These are phyloP conservation scores for Coix lacrymajobi DNA, from an alignment of 176 grass and related monocot species.

Conservation along the genomic window DNA sequence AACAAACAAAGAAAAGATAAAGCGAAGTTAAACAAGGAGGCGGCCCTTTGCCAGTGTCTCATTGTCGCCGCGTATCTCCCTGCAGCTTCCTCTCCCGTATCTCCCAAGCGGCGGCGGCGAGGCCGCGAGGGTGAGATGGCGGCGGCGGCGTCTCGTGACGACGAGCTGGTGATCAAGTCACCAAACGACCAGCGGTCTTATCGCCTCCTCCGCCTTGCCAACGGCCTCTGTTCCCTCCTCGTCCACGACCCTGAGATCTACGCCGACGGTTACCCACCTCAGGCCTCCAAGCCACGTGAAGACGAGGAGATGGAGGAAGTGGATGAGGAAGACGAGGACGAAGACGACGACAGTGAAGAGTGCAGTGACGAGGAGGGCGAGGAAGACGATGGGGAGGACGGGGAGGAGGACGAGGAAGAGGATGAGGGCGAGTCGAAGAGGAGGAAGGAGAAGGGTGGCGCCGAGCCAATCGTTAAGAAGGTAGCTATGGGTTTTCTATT, in stretches of 20 bases:
- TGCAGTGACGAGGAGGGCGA: constrained; percentile 34
- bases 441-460: constrained; percentile 45
- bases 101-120: constrained; percentile 17
- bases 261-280: constrained; percentile 37
- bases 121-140: constrained; percentile 32
- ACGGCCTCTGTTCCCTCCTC: constrained; percentile 69
- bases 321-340: constrained; percentile 9
- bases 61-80: neutral
- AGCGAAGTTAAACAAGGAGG: neutral
- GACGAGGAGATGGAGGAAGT: constrained; percentile 41
- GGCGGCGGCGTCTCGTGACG: constrained; percentile 27
- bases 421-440: constrained; percentile 46
- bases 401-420: constrained; percentile 34
- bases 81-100: neutral
- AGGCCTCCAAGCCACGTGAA: neutral
- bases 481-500: constrained; percentile 26
- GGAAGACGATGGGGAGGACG: neutral
- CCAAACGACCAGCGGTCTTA: constrained; percentile 76
- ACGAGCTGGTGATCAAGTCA: constrained; percentile 73
- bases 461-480: constrained; percentile 66
- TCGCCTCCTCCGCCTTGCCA: constrained; percentile 65
- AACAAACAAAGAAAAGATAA: neutral
- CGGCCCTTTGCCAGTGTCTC: neutral
- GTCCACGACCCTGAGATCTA: constrained; percentile 92
- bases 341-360: constrained; percentile 28